Percentiles rank a stretch among this genome's conserved stretches.
phyloP scores from a whole-genome alignment of 1,284 basidiomycete genomes.

The Inonotus hispidus region DNA sequence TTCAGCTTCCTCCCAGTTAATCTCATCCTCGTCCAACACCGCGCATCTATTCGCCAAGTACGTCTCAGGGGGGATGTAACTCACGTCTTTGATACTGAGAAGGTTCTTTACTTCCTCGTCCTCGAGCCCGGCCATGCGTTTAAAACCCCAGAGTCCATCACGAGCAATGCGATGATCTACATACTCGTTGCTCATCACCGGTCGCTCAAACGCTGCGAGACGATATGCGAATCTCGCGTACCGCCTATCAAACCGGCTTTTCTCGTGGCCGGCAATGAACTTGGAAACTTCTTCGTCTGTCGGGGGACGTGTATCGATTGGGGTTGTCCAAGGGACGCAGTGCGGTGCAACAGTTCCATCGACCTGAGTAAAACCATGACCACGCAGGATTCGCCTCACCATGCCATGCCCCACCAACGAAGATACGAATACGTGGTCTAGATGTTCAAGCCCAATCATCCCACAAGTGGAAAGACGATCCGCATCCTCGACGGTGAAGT shows the following conservation, averaged over 20 bases:
- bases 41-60: neutral
- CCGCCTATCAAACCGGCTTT: neutral
- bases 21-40: neutral
- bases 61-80: neutral
- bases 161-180: neutral
- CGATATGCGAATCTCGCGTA: neutral
- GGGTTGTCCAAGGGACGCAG: neutral
- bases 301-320: neutral
- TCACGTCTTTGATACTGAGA: neutral
- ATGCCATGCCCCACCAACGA: conserved; percentile 1
- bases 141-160: neutral
- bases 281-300: neutral
- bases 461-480: conserved; percentile 2
- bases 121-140: neutral
- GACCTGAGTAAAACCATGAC: neutral
- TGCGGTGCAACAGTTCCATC: neutral
- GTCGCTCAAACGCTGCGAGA: neutral
- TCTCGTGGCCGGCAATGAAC: neutral
- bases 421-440: neutral
- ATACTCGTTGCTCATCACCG: neutral
- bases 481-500: conserved; percentile 1
- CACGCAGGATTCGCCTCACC: neutral
- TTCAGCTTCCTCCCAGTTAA: neutral
- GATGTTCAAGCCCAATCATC: neutral
- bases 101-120: neutral